These are phyloP conservation scores for Candida corydali DNA, from an alignment of 805 yeast genomes.

Conservation along the genomic window DNA sequence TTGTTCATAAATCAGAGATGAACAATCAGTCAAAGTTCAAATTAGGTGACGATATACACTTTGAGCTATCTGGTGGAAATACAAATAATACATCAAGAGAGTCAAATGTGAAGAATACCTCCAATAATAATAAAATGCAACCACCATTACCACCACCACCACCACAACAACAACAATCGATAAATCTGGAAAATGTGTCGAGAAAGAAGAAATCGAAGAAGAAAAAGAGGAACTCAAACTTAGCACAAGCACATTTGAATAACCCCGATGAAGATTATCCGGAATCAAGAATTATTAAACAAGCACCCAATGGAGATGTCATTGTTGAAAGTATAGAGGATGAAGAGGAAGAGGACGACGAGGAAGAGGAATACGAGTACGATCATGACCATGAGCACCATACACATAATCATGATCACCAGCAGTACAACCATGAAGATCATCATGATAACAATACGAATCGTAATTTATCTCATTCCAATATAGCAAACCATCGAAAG, in stretches of 20 bases:
- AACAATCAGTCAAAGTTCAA: conserved; percentile 12
- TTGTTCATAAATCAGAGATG: too few species aligned
- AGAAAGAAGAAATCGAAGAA: conserved; percentile 28
- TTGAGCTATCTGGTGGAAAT: conserved; percentile 13
- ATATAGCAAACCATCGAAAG: conserved; percentile 9
- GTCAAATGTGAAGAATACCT: background rate
- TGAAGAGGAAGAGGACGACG: conserved; percentile 22
- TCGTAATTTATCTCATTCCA: conserved; percentile 7
- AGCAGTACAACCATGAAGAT: conserved; percentile 2
- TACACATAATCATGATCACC: conserved; percentile 13
- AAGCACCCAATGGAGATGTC: conserved; percentile 72
- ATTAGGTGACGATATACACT: conserved; percentile 34
- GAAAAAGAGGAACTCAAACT: conserved; percentile 23
- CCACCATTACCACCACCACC: conserved; percentile 7
- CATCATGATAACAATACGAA: conserved; percentile 7
- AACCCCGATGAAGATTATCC: conserved; percentile 66
- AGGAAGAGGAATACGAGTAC: conserved; percentile 5
- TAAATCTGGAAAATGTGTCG: conserved; percentile 1
- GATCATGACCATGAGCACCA: conserved; percentile 11
- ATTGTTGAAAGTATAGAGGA: conserved; percentile 57
- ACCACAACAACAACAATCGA: conserved; percentile 5
- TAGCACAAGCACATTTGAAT: conserved; percentile 42
- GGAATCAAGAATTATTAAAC: conserved; percentile 63
- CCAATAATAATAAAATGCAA: conserved; percentile 4
- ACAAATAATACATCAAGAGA: background rate